phyloP scores from a whole-genome alignment of 148 eudicot species.

The Camellia japonica region DNA sequence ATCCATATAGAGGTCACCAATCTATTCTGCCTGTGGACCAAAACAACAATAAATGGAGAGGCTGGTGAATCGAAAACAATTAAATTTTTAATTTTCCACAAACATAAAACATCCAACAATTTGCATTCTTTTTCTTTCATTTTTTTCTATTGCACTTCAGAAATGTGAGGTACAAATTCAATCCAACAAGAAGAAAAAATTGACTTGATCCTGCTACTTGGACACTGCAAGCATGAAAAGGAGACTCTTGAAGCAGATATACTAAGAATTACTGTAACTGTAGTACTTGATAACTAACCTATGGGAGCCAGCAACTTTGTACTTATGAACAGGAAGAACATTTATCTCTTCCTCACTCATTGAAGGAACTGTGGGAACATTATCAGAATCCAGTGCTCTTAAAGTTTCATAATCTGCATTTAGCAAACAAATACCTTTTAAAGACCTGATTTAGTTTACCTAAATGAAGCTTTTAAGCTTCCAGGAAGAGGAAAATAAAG shows the following conservation, averaged over 20 bases:
- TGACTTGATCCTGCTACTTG: not conserved
- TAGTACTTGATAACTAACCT: conserved; percentile 38
- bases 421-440: not conserved
- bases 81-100: not conserved
- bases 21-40: not conserved
- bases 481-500: not conserved
- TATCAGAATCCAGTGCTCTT: conserved; percentile 82
- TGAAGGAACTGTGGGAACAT: conserved; percentile 61
- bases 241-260: not conserved
- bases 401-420: conserved; percentile 85
- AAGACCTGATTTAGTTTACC: not conserved
- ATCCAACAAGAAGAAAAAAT: not conserved
- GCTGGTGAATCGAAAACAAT: not conserved
- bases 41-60: not conserved
- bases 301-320: conserved; percentile 48
- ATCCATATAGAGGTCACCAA: not conserved
- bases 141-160: not conserved
- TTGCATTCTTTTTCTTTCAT: not conserved
- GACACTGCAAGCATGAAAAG: not conserved
- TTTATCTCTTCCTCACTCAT: conserved; percentile 95
- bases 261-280: not conserved
- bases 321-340: conserved; percentile 86
- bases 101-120: not conserved
- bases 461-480: not conserved
- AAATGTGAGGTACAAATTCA: not conserved